Percentiles rank a stretch among this genome's conserved stretches.
These are phyloP conservation scores for Synchytrium microbalum DNA, from an alignment of 371 early-diverging fungal genomes.

Conservation along the genomic window DNA sequence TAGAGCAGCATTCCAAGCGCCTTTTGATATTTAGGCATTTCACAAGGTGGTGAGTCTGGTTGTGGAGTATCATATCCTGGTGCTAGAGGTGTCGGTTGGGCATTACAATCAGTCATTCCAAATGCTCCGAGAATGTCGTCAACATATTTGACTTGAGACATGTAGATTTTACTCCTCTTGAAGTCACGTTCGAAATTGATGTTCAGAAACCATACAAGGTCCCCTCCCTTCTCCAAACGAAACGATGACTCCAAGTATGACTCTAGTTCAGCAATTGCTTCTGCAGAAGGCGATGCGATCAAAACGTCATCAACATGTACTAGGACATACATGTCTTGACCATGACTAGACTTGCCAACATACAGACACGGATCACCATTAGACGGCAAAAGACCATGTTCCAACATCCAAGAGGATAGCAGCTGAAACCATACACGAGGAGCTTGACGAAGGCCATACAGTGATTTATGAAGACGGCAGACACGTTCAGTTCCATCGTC, in stretches of 20 bases:
- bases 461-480: slow-evolving; percentile 1
- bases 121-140: not conserved
- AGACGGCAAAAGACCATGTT: not conserved
- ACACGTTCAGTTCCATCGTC: not conserved
- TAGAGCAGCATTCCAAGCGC: slow-evolving; percentile 13
- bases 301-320: slow-evolving; percentile 11
- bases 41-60: slow-evolving; percentile 2
- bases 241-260: not conserved
- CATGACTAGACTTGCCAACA: not conserved
- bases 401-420: not conserved
- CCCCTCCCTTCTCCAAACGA: not conserved
- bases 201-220: not conserved
- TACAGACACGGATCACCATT: not conserved
- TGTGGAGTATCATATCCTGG: not conserved
- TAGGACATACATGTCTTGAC: not conserved
- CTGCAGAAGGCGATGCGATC: not conserved
- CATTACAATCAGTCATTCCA: not conserved
- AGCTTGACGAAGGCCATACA: slow-evolving; percentile 5
- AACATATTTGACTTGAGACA: not conserved
- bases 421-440: slow-evolving; percentile 1
- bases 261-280: not conserved
- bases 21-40: not conserved
- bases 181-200: not conserved
- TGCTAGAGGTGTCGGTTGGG: not conserved
- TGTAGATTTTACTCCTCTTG: not conserved